These are phyloP conservation scores for Moniliella sp. DNA, from an alignment of 1,284 basidiomycete genomes.

Conservation along the genomic window DNA sequence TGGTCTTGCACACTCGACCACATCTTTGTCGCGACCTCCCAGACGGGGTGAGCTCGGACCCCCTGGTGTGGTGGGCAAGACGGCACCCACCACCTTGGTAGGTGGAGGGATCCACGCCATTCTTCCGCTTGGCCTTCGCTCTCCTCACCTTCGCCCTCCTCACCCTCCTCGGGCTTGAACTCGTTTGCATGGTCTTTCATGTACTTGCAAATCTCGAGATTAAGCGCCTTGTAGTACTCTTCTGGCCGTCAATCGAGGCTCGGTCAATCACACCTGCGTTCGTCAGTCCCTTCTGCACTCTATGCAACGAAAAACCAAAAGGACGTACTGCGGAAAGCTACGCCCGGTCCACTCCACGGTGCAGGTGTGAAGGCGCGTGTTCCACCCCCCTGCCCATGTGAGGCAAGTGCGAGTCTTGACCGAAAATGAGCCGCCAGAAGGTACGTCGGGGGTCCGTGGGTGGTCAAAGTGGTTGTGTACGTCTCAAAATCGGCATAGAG, in stretches of 20 bases:
- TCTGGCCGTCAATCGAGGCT: slow-evolving; percentile 77
- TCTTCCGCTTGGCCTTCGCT: too few species aligned
- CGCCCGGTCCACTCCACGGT: slow-evolving; percentile 86
- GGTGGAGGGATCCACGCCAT: too few species aligned
- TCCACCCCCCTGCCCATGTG: slow-evolving; percentile 65
- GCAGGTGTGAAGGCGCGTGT: slow-evolving; percentile 65
- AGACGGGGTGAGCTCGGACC: too few species aligned
- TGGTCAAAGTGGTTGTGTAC: slow-evolving; percentile 61
- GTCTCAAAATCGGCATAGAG: slow-evolving; percentile 63
- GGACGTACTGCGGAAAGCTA: slow-evolving; percentile 88
- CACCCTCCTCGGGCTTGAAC: slow-evolving; percentile 64
- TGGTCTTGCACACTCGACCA: too few species aligned
- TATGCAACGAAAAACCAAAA: too few species aligned
- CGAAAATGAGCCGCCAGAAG: slow-evolving; percentile 67
- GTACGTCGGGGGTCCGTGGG: slow-evolving; percentile 78
- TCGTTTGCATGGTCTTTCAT: slow-evolving; percentile 69
- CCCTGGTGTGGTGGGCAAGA: too few species aligned
- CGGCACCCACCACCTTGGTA: too few species aligned
- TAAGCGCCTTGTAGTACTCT: slow-evolving; percentile 64
- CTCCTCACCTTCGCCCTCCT: too few species aligned
- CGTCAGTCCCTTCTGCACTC: not conserved
- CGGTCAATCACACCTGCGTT: slow-evolving; percentile 62
- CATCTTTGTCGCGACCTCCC: too few species aligned
- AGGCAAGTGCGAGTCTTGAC: slow-evolving; percentile 86
- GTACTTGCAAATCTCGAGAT: slow-evolving; percentile 53